Evolutionary conservation across 2,329 filamentous ascomycete species (phyloP).

Genomic region (Trichoderma brevicompactum): DNA sequence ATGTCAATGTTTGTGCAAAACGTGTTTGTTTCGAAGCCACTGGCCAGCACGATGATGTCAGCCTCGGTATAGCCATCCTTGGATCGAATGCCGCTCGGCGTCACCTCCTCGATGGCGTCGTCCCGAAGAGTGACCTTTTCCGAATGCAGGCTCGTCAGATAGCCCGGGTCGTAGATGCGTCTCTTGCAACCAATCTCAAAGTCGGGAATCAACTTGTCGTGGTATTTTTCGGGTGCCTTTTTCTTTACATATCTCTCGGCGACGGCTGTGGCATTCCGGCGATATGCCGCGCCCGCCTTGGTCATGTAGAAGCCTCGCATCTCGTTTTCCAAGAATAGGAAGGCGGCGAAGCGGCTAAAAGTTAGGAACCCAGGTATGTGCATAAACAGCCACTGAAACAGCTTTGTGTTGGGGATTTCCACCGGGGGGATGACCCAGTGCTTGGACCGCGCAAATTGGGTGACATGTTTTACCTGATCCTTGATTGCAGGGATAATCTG

Average conservation of each 20-base stretch:
- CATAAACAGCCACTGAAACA: constrained; percentile 44
- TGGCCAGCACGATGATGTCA: constrained; percentile 65
- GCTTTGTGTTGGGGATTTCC: constrained; percentile 32
- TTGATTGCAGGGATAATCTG: constrained; percentile 56
- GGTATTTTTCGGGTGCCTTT: constrained; percentile 61
- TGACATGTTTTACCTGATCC: constrained; percentile 41
- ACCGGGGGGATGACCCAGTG: constrained; percentile 49
- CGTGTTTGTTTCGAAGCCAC: constrained; percentile 61
- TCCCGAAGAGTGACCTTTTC: constrained; percentile 54
- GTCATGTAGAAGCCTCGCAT: constrained; percentile 46
- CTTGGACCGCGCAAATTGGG: constrained; percentile 49
- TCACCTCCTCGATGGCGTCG: constrained; percentile 53
- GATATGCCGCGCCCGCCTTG: constrained; percentile 42
- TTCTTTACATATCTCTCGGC: constrained; percentile 49
- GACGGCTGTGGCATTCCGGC: constrained; percentile 43
- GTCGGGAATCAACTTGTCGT: constrained; percentile 64
- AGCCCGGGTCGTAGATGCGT: constrained; percentile 62
- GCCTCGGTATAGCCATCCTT: constrained; percentile 51
- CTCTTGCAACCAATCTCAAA: constrained; percentile 68
- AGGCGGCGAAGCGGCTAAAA: constrained; percentile 51
- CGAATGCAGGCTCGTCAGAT: constrained; percentile 57
- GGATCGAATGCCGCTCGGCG: constrained; percentile 46
- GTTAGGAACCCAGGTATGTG: constrained; percentile 51
- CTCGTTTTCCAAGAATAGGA: constrained; percentile 42
- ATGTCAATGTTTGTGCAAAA: constrained; percentile 60